Base-by-base conservation (phyloP, 495 filamentous ascomycete species). In the Aspergillus sclerotiicarbonarius region DNA sequence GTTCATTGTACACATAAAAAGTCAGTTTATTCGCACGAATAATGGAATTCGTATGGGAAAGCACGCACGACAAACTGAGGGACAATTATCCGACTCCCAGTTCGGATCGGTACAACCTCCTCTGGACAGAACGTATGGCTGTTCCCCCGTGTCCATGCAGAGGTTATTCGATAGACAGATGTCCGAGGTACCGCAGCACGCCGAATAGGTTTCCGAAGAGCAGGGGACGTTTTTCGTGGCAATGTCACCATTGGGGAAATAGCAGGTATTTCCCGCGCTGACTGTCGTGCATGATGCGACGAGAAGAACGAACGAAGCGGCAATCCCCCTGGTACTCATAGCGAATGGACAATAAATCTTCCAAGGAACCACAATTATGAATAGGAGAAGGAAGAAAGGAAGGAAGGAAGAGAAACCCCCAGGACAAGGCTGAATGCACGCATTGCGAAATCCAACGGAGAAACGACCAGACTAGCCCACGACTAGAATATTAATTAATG, bases 151-250 rank as follows among this genome's bases (percentile, higher is more conserved):
- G n/a, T 58, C 55, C 53, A 66, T 61, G 51, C 68, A 73, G 50
- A 67, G 52, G 3, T 68, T 64, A 53, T 70, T 72, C 16, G 56
- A 57, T 18, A 92, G 68, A 68, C 90, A 95, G 51, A 95, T 78
- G 67, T 87, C 84, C 12, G 84, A 86, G 64, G 82, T 82, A 63
- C 89, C 87, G 35, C 88, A 86, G 74, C 88, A 91, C 32, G 90
- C 80, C 56, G 90, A 79, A 19, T 86, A 82, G 58, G 84, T 84
- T 20, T 79, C 74, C n/a, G 59, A 54, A 4, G 62, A 63, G 51
- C 69, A 72, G 19, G 69, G 69, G 0, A 66, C 63, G 51, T 70
- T 63, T 15, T 47, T 41, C 1, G 6, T 12, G 1, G 65, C 64
- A 7, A 53, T 20, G 0, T 51, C 46, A 4, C 57, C 53, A 29